A percentile compares a stretch with the other conserved stretches of the same genome.
Conservation (phyloP, 163 green algal genomes). For the Volvox carteri region DNA sequence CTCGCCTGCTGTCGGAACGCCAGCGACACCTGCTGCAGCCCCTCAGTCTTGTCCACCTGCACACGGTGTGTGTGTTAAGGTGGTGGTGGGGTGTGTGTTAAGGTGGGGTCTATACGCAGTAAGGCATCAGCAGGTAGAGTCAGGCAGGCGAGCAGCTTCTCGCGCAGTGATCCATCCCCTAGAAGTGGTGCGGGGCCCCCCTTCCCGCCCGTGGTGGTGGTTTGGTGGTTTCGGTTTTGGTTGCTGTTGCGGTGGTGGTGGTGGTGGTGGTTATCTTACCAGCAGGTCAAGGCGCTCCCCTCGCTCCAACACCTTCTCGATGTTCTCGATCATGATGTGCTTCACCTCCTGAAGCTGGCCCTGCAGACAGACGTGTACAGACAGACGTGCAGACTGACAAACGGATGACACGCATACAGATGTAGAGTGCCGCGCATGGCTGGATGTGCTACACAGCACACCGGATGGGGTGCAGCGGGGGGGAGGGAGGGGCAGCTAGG, state of each 20-base stretch:
- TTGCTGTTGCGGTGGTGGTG: too few relatives aligned
- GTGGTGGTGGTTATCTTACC: constrained; percentile 41
- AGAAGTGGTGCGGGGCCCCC: too few relatives aligned
- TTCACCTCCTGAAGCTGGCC: constrained; percentile 88
- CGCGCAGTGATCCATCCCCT: too few relatives aligned
- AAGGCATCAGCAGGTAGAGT: too few relatives aligned
- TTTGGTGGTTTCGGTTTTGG: too few relatives aligned
- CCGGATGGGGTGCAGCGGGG: too few relatives aligned
- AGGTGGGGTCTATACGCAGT: too few relatives aligned
- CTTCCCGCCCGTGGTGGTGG: background rate
- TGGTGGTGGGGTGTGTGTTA: background rate
- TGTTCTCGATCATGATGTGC: constrained; percentile 97
- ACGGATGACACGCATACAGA: too few relatives aligned
- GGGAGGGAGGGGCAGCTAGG: too few relatives aligned
- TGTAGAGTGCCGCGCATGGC: too few relatives aligned
- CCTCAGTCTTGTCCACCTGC: constrained; percentile 91
- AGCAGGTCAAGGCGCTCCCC: constrained; percentile 93
- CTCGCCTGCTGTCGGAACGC: constrained; percentile 86
- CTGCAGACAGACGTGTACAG: constrained; percentile 24
- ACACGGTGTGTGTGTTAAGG: background rate
- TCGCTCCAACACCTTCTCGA: constrained; percentile 90
- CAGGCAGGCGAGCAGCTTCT: too few relatives aligned
- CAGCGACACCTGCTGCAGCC: constrained; percentile 81
- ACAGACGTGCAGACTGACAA: background rate
- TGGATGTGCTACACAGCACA: too few relatives aligned